Evolutionary conservation across 306 rosid species (phyloP).

Genomic region (Pterocarpus macrocarpus): DNA sequence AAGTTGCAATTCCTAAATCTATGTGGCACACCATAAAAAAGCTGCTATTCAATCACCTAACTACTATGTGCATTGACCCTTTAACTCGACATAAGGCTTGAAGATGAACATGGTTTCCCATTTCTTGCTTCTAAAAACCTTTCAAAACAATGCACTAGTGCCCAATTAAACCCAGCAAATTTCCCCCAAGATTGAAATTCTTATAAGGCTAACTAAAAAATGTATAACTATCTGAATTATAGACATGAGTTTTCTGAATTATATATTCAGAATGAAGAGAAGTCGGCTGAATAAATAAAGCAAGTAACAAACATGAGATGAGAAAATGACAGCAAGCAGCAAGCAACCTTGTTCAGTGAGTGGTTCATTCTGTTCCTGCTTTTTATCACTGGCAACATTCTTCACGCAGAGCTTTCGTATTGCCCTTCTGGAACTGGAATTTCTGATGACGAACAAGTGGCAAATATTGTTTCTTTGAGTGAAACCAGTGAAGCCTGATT

Average conservation of each 20-base stretch:
- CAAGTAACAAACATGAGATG: neutral
- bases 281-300: constrained; percentile 1
- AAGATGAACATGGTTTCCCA: constrained; percentile 23
- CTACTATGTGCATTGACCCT: neutral
- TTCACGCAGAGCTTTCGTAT: constrained; percentile 56
- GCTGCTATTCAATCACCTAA: constrained; percentile 7
- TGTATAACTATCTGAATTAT: neutral
- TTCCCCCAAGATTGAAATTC: neutral
- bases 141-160: constrained; percentile 10
- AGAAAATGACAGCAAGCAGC: constrained; percentile 20
- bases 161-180: constrained; percentile 33
- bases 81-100: constrained; percentile 7
- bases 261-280: constrained; percentile 7
- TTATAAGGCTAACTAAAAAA: neutral
- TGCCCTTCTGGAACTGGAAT: constrained; percentile 45
- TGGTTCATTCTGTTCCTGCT: constrained; percentile 52
- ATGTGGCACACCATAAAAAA: neutral
- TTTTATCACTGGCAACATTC: constrained; percentile 58
- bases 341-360: constrained; percentile 51
- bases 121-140: constrained; percentile 14
- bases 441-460: constrained; percentile 48
- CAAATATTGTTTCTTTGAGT: constrained; percentile 43
- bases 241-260: constrained; percentile 31
- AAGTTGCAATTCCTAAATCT: constrained; percentile 8
- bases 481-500: constrained; percentile 50